Percentiles rank a stretch among this genome's conserved stretches.
These are phyloP conservation scores for Aspergillus nanangensis DNA, from an alignment of 495 filamentous ascomycete genomes.

Conservation along the genomic window DNA sequence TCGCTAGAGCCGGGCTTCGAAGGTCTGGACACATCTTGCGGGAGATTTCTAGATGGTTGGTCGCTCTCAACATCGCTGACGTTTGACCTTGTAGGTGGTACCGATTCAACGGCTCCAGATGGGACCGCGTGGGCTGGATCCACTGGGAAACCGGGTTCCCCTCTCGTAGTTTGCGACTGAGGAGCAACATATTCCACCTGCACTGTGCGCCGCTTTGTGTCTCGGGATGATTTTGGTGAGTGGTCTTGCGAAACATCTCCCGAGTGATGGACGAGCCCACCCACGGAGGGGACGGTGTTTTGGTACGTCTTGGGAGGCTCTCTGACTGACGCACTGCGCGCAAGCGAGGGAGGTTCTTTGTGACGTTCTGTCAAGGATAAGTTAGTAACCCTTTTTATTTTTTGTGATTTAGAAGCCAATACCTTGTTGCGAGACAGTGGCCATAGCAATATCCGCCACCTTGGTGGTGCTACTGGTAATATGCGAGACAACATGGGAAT, in stretches of 20 bases:
- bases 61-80: conserved; percentile 7
- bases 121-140: conserved; percentile 10
- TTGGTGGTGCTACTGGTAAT: conserved; percentile 94
- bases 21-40: conserved; percentile 6
- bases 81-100: conserved; percentile 16
- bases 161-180: conserved; percentile 70
- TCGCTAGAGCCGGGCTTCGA: conserved; percentile 5
- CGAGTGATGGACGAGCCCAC: conserved; percentile 69
- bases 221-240: conserved; percentile 58
- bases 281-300: conserved; percentile 51
- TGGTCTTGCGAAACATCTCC: conserved; percentile 70
- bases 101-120: conserved; percentile 10
- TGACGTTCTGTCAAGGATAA: conserved; percentile 34
- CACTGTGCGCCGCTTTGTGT: conserved; percentile 89
- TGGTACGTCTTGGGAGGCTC: conserved; percentile 72
- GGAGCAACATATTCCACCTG: conserved; percentile 98
- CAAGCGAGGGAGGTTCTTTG: conserved; percentile 61
- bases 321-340: conserved; percentile 84
- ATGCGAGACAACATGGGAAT: conserved; percentile 87
- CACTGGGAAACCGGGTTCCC: conserved; percentile 38
- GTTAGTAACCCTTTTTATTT: conserved; percentile 40
- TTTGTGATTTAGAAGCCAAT: too few relatives aligned
- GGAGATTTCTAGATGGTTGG: neutral
- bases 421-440: too few relatives aligned
- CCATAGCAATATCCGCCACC: conserved; percentile 76